phyloP scores from a whole-genome alignment of 495 filamentous ascomycete genomes.

The Tuber indicum region DNA sequence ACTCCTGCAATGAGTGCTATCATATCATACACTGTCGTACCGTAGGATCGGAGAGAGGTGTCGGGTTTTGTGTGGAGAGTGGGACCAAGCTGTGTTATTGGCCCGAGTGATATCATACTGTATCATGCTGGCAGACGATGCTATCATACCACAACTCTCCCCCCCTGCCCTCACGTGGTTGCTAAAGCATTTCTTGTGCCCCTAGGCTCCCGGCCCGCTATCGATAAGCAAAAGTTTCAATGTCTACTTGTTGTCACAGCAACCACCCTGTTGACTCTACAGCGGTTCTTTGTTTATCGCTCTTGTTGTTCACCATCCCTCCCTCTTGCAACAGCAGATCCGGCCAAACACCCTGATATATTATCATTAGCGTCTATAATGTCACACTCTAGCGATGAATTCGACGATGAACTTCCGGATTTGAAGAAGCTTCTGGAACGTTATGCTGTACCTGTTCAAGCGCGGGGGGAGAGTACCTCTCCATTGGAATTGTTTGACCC shows the following conservation, averaged over 20 bases:
- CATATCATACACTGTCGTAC: background rate
- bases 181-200: background rate
- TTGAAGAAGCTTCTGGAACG: constrained; percentile 29
- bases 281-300: background rate
- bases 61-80: background rate
- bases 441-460: background rate
- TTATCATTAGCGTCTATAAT: background rate
- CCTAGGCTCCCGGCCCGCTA: background rate
- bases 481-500: constrained; percentile 24
- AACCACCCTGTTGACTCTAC: background rate
- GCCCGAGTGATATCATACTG: background rate
- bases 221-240: background rate
- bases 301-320: background rate
- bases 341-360: background rate
- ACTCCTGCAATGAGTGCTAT: background rate
- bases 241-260: background rate
- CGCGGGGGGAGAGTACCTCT: constrained; percentile 13
- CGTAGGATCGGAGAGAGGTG: background rate
- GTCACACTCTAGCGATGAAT: constrained; percentile 22
- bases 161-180: background rate
- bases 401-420: constrained; percentile 38
- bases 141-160: background rate
- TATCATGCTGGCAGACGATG: background rate
- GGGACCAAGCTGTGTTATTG: background rate
- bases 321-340: background rate